Conservation (phyloP, 139 green algal species). For the Chlamydomonas sphaeroides region DNA sequence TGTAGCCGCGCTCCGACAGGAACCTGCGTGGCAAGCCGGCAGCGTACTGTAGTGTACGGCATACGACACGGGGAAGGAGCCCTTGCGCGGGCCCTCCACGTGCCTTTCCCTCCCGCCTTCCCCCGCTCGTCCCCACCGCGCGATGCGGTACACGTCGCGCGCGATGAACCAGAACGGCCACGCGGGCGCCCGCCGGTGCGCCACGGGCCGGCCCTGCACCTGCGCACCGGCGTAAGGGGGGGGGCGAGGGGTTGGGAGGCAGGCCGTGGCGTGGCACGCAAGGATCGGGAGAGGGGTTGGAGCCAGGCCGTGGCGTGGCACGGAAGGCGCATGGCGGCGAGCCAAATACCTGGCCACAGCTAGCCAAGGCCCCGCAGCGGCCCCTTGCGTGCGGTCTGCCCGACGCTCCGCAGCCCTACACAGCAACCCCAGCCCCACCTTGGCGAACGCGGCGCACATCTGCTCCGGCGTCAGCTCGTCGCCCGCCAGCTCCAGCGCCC, state of each 20-base stretch:
- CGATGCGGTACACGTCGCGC: slow-evolving; percentile 57
- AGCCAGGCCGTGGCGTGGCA: neutral
- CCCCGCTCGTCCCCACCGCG: neutral
- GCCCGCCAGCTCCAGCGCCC: slow-evolving; percentile 42
- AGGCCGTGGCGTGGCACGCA: neutral
- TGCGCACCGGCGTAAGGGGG: neutral
- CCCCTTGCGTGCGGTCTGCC: too few relatives aligned
- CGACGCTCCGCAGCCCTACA: too few relatives aligned
- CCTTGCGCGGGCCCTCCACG: too few relatives aligned
- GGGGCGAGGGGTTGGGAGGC: neutral
- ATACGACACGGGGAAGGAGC: too few relatives aligned
- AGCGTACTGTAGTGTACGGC: too few relatives aligned
- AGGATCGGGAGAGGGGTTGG: too few relatives aligned
- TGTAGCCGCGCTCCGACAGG: slow-evolving; percentile 29
- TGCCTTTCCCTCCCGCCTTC: too few relatives aligned
- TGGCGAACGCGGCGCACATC: slow-evolving; percentile 52
- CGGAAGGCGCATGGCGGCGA: too few relatives aligned
- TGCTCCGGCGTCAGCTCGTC: slow-evolving; percentile 57
- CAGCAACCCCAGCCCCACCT: slow-evolving; percentile 19
- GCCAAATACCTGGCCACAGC: too few relatives aligned
- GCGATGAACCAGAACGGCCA: slow-evolving; percentile 62
- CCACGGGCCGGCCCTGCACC: slow-evolving; percentile 8
- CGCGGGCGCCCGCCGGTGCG: slow-evolving; percentile 40
- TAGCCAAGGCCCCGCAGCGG: too few relatives aligned
- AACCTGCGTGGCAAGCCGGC: slow-evolving; percentile 33